A percentile compares a stretch with the other conserved stretches of the same genome.
Conservation (phyloP, 1,284 basidiomycete species). For the Cystobasidium sp. region DNA sequence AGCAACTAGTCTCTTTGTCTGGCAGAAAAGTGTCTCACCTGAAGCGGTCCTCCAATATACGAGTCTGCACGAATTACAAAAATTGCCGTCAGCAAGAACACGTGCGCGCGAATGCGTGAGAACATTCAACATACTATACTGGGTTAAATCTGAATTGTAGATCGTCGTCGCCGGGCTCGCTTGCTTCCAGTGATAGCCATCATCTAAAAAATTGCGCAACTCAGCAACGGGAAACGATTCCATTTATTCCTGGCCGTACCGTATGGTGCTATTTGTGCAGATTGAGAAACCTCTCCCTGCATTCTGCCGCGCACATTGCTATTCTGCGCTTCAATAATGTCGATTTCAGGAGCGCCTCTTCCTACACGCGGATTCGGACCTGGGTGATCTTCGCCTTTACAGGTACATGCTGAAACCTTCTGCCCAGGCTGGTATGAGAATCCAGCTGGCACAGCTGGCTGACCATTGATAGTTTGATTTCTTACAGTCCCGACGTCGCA, state of each 20-base stretch:
- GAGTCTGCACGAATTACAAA: conserved; percentile 1
- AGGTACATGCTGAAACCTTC: conserved; percentile 62
- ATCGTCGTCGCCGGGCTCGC: conserved; percentile 36
- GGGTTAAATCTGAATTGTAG: conserved; percentile 52
- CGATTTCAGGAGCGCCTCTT: conserved; percentile 69
- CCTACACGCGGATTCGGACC: conserved; percentile 64
- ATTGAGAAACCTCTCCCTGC: conserved; percentile 73
- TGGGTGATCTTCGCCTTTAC: conserved; percentile 67
- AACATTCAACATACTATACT: conserved; percentile 13
- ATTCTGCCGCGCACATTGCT: conserved; percentile 53
- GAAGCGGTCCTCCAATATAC: conserved; percentile 18
- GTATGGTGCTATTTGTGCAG: conserved; percentile 69
- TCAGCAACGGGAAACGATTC: not conserved
- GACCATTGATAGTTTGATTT: conserved; percentile 61
- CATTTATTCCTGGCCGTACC: conserved; percentile 21
- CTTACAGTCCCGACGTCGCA: conserved; percentile 64
- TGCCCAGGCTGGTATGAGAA: conserved; percentile 59
- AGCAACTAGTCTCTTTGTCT: not conserved
- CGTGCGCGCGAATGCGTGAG: not conserved
- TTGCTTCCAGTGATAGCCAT: conserved; percentile 22
- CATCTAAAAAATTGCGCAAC: not conserved
- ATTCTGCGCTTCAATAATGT: conserved; percentile 68
- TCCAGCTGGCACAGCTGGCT: conserved; percentile 46
- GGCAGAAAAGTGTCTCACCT: not conserved
- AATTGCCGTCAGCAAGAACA: not conserved